Conservation (phyloP, 148 eudicot species). For the Gaultheria prostrata region DNA sequence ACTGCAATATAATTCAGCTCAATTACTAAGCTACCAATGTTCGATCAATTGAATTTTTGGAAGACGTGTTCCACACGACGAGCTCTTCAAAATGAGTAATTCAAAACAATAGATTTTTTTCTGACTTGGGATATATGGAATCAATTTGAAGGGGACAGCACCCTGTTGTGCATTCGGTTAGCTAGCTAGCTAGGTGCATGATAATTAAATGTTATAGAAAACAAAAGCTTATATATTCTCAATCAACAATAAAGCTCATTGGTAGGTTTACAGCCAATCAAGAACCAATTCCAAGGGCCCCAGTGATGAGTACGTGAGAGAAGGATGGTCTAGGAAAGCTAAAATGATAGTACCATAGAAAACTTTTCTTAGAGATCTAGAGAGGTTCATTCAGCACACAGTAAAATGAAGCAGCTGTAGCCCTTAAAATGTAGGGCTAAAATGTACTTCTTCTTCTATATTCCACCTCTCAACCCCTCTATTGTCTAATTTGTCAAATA, state of each 20-base stretch:
- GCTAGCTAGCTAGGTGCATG: not conserved
- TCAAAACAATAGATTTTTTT: not conserved
- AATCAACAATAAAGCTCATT: not conserved
- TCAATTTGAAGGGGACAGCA: not conserved
- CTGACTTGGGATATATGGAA: not conserved
- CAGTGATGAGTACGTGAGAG: not conserved
- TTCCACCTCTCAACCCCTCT: no score
- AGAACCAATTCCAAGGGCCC: conserved; percentile 25
- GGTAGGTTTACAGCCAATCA: conserved; percentile 23
- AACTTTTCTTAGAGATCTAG: not conserved
- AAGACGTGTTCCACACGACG: no score
- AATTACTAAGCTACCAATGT: not conserved
- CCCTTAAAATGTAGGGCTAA: no score
- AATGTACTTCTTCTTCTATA: no score
- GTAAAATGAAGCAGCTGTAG: not conserved
- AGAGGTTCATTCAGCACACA: not conserved
- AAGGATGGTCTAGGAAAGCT: not conserved
- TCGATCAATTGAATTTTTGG: not conserved
- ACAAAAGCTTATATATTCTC: not conserved
- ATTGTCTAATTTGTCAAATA: no score
- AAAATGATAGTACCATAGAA: not conserved
- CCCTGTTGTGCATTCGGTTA: not conserved
- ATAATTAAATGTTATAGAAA: not conserved
- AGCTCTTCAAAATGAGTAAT: not conserved
- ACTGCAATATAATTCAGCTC: no score